A percentile compares a stretch with the other conserved stretches of the same genome.
phyloP scores from a whole-genome alignment of 2,329 filamentous ascomycete species.

The Apiospora koreana region DNA sequence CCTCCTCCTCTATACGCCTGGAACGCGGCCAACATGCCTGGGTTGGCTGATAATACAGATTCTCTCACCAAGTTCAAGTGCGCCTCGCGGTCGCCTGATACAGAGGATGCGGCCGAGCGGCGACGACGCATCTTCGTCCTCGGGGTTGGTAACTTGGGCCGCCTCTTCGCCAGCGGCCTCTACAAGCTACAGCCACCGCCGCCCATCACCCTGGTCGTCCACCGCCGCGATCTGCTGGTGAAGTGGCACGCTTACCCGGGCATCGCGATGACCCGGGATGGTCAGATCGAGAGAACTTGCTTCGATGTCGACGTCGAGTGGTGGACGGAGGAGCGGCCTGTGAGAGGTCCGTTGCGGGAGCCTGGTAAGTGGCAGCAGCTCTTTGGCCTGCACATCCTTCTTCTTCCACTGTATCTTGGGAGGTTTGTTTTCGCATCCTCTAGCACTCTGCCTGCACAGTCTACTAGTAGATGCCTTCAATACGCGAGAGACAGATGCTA shows the following conservation, averaged over 20 bases:
- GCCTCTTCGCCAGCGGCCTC: constrained; percentile 74
- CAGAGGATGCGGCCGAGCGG: constrained; percentile 10
- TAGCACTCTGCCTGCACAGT: too few species aligned
- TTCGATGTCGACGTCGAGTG: constrained; percentile 52
- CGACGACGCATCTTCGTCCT: constrained; percentile 70
- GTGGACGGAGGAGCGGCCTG: constrained; percentile 50
- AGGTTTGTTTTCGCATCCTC: too few species aligned
- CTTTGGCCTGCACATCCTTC: neutral
- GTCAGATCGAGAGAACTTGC: constrained; percentile 27
- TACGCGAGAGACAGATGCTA: neutral
- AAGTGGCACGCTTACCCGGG: constrained; percentile 47
- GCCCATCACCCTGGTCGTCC: constrained; percentile 79
- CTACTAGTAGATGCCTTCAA: neutral
- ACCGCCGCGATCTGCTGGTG: constrained; percentile 53
- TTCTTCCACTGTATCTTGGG: neutral
- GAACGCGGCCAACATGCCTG: constrained; percentile 26
- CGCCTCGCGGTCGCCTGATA: neutral
- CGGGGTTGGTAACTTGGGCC: constrained; percentile 79
- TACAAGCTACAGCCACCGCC: constrained; percentile 60
- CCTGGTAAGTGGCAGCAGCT: constrained; percentile 27
- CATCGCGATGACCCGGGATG: constrained; percentile 44
- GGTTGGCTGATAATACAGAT: neutral
- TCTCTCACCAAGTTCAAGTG: neutral
- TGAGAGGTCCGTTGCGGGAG: constrained; percentile 38
- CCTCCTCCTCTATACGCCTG: constrained; percentile 31